phyloP scores from a whole-genome alignment of 176 grass and related monocot species.

The Carex pumila region DNA sequence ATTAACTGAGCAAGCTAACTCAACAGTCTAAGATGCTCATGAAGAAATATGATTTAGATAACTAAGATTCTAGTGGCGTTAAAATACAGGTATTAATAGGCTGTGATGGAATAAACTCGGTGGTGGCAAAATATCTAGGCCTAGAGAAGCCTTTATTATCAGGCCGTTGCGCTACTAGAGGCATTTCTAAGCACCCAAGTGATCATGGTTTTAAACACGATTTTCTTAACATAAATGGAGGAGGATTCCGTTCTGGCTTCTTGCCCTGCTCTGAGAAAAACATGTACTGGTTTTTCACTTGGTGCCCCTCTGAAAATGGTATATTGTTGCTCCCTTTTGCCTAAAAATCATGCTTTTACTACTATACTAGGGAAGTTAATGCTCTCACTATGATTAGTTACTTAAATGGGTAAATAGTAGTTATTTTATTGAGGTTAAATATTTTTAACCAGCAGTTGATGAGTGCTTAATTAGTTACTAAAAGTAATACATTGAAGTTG shows the following conservation, averaged over 20 bases:
- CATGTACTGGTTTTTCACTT: conserved; percentile 82
- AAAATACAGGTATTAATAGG: conserved; percentile 48
- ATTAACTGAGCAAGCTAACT: background rate
- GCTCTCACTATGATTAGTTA: background rate
- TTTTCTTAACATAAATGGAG: conserved; percentile 33
- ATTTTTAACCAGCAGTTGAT: background rate
- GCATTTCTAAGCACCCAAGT: conserved; percentile 29
- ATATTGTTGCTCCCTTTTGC: background rate
- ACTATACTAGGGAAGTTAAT: background rate
- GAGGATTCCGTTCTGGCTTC: conserved; percentile 34
- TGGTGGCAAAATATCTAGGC: conserved; percentile 50
- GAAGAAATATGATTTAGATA: background rate
- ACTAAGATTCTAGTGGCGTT: background rate
- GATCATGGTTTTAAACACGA: conserved; percentile 42
- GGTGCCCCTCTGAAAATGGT: conserved; percentile 28
- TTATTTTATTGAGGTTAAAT: background rate
- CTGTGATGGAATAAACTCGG: conserved; percentile 62
- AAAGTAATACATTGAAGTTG: background rate
- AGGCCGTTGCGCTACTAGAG: conserved; percentile 41
- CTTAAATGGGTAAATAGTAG: background rate
- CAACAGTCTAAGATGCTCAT: background rate
- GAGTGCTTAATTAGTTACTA: background rate
- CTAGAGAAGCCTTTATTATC: conserved; percentile 31
- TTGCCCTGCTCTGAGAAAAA: conserved; percentile 34
- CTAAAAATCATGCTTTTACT: background rate